Evolutionary conservation across 2,329 filamentous ascomycete species (phyloP), one percentile per base, ranked within the genome.

Genomic region (Colletotrichum sp.): DNA sequence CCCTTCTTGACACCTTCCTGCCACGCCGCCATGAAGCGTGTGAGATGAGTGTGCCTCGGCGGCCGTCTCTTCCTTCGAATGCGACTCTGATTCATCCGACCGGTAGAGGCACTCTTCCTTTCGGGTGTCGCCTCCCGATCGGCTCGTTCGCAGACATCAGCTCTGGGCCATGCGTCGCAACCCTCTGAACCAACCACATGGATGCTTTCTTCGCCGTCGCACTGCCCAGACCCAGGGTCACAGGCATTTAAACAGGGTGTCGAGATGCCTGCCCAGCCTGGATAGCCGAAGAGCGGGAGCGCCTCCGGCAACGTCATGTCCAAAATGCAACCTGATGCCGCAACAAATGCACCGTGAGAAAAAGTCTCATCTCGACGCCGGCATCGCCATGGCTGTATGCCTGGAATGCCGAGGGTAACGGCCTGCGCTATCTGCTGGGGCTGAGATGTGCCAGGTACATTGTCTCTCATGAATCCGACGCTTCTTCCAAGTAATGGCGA

Each of bases 261-360:
- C 28, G 15, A 55, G 26, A 24, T 44, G 39, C 39, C 39, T 55
- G 44, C 18, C 36, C 52, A 30, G 57, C 68, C 26, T 28, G 69
- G 26, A 52, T 68, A 30, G 60, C 32, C 67, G 67, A 71, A 44
- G 49, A 57, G 60, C 72, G n/a, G 72, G 24, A 60, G 60, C 16
- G 59, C 34, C 49, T 59, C 52, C 52, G 60, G 18, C 62, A 75
- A 72, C 72, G 62, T 72, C 72, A 75, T 63, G 15, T 44, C 52
- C 21, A 13, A 34, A 55, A 52, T 52, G 16, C 64, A n/a, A 49
- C 34, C 63, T 12, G 34, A 66, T 66, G 63, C 63, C 36, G 62
- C n/a, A 24, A 44, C 18, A 30, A 28, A 26, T 13, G 44, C 44
- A 18, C 8, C 55, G 8, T 18, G 16, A 28, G 12, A 67, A 5